These are phyloP conservation scores for Agaricus subrufescens DNA, from an alignment of 768 basidiomycete species.

Conservation along the genomic window DNA sequence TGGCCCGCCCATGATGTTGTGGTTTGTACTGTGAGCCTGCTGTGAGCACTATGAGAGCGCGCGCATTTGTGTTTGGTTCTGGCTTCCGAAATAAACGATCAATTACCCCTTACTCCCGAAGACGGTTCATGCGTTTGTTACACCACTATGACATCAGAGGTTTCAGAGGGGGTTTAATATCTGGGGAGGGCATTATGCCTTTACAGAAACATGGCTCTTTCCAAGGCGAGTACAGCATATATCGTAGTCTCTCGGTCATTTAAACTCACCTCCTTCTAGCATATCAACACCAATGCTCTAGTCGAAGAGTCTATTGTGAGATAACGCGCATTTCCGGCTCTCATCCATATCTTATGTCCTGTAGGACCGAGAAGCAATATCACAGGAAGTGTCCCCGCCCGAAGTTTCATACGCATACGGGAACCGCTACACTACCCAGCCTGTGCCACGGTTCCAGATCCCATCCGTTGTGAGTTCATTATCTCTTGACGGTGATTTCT, in stretches of 20 bases:
- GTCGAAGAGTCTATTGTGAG: constrained; percentile 51
- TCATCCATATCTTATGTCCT: background rate
- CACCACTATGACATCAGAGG: constrained; percentile 3
- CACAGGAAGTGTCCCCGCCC: constrained; percentile 15
- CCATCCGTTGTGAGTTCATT: constrained; percentile 40
- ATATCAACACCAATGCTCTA: constrained; percentile 64
- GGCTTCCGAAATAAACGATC: no score
- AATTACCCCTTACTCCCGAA: background rate
- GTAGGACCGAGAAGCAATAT: constrained; percentile 20
- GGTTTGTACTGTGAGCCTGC: no score
- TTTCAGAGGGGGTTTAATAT: background rate
- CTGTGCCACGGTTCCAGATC: constrained; percentile 66
- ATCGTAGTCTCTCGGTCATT: background rate
- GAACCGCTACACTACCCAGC: constrained; percentile 59
- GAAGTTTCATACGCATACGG: constrained; percentile 45
- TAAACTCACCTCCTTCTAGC: constrained; percentile 30
- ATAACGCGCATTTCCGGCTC: background rate
- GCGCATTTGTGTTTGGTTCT: background rate
- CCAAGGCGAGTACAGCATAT: constrained; percentile 37
- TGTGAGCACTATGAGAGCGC: background rate
- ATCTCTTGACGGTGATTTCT: background rate
- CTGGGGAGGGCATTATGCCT: background rate
- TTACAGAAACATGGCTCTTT: constrained; percentile 47
- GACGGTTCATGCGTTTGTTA: background rate
- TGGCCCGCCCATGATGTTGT: constrained; percentile 53